phyloP scores from a whole-genome alignment of 2,329 filamentous ascomycete genomes.

The Aureobasidium sp. region DNA sequence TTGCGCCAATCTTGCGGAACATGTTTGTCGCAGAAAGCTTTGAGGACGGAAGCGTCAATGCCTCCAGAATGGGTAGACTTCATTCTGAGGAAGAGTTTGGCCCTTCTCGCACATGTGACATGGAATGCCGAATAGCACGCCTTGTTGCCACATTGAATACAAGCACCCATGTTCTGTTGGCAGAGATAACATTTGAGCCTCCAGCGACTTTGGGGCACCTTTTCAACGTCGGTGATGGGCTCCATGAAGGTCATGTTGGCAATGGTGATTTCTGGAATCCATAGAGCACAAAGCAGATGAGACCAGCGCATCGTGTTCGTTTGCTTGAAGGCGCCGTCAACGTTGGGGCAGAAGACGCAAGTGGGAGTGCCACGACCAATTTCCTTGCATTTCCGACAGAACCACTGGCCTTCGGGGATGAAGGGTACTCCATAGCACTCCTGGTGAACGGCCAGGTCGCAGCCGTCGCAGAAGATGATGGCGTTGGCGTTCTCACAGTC shows the following conservation, averaged over 20 bases:
- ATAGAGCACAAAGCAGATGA: conserved; percentile 92
- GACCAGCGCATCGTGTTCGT: conserved; percentile 96
- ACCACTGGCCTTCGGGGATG: conserved; percentile 97
- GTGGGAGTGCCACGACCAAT: conserved; percentile 88
- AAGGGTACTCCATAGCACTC: conserved; percentile 98
- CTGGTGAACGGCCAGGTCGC: conserved; percentile 94
- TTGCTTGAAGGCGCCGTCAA: conserved; percentile 96
- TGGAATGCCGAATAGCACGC: conserved; percentile 96
- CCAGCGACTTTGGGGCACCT: conserved; percentile 92
- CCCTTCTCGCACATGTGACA: conserved; percentile 86
- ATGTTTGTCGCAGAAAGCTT: conserved; percentile 94
- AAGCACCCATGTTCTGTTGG: conserved; percentile 94
- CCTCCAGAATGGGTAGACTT: conserved; percentile 80
- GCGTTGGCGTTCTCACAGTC: conserved; percentile 99
- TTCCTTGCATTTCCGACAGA: conserved; percentile 92
- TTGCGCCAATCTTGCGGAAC: conserved; percentile 81
- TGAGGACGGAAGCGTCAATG: conserved; percentile 74
- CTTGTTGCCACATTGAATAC: conserved; percentile 97
- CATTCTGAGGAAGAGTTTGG: conserved; percentile 89
- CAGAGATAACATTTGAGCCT: conserved; percentile 93
- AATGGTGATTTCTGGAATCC: conserved; percentile 94
- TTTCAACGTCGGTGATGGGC: conserved; percentile 94
- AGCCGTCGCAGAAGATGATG: conserved; percentile 97
- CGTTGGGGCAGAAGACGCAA: conserved; percentile 97
- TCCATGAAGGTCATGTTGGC: conserved; percentile 98